Evolutionary conservation across 2,329 filamentous ascomycete genomes (phyloP).

Genomic region (Scedosporium boydii): DNA sequence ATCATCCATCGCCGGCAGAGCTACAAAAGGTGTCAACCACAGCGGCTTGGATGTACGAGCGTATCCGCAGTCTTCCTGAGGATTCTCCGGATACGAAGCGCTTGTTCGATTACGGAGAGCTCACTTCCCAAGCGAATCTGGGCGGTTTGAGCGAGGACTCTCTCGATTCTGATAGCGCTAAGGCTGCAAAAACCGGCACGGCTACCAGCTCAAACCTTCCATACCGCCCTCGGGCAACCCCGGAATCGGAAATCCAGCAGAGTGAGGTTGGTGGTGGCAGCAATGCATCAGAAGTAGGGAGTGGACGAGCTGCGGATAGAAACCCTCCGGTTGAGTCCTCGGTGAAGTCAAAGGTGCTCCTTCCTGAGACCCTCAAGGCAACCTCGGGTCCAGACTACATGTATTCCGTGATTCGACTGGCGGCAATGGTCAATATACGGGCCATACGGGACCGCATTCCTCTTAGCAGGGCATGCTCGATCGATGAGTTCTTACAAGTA

Average conservation of each 20-base stretch:
- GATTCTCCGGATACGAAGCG: conserved; percentile 12
- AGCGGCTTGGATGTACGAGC: conserved; percentile 28
- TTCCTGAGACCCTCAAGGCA: conserved; percentile 9
- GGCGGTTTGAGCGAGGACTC: background rate
- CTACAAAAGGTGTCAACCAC: conserved; percentile 27
- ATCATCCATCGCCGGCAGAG: conserved; percentile 22
- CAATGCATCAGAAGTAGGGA: no score
- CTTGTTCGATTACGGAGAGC: conserved; percentile 6
- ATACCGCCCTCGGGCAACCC: no score
- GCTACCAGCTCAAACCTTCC: conserved; percentile 8
- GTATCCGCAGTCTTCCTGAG: conserved; percentile 24
- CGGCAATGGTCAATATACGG: conserved; percentile 37
- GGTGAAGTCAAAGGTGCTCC: no score
- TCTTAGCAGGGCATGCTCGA: conserved; percentile 28
- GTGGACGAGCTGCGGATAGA: no score
- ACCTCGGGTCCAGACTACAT: conserved; percentile 25
- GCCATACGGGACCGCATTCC: conserved; percentile 33
- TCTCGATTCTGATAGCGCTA: background rate
- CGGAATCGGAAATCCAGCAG: background rate
- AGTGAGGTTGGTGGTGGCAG: background rate
- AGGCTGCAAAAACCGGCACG: background rate
- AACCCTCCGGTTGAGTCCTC: no score
- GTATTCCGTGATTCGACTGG: conserved; percentile 35
- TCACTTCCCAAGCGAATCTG: conserved; percentile 1
- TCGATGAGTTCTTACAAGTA: conserved; percentile 29